Percentiles rank a stretch among this genome's conserved stretches.
Evolutionary conservation across 257 asterid species (phyloP).

Genomic region (Apocynum venetum): DNA sequence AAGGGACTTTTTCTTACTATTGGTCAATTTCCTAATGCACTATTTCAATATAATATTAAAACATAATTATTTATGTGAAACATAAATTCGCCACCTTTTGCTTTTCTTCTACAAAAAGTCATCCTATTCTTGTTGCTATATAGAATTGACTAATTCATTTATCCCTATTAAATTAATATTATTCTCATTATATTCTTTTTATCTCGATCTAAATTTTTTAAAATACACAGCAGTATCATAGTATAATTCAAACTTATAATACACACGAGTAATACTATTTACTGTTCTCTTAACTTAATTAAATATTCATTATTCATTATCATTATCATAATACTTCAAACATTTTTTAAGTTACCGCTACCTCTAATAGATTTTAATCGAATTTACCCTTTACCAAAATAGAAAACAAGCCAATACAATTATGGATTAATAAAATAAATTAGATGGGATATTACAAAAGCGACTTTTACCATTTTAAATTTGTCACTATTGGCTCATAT

Average conservation of each 20-base stretch:
- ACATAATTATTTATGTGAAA: not conserved
- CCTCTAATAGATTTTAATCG: no score
- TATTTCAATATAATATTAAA: no score
- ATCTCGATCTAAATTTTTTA: no score
- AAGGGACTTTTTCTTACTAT: not conserved
- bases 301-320: not conserved
- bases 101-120: not conserved
- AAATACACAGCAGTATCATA: no score
- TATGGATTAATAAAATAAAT: not conserved
- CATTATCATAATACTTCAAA: no score
- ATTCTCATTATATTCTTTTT: no score
- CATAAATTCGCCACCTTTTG: not conserved
- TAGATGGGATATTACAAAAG: no score
- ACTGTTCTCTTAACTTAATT: not conserved
- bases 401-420: not conserved
- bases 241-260: no score
- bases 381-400: not conserved
- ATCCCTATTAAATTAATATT: no score
- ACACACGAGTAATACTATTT: no score
- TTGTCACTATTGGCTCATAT: not conserved
- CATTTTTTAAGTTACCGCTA: no score
- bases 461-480: not conserved
- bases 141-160: not conserved
- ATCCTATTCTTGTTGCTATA: no score
- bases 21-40: constrained; percentile 11